Evolutionary conservation across 1,284 basidiomycete species (phyloP).

Genomic region (Sutorius eximius): DNA sequence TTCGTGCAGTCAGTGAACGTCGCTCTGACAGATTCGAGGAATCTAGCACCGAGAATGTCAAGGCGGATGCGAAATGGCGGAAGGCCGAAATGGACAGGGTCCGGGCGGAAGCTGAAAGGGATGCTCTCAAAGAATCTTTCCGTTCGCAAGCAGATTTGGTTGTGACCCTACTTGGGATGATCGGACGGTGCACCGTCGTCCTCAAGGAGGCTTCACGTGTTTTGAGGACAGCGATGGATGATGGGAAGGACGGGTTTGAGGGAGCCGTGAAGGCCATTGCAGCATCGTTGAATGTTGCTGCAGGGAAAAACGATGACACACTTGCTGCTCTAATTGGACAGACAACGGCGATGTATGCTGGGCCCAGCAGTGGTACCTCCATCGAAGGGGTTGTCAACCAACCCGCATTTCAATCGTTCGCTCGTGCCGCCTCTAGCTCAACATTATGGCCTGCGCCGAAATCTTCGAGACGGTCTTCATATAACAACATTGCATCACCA

Average conservation of each 20-base stretch:
- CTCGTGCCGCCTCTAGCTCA: slow-evolving; percentile 46
- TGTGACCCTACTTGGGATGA: slow-evolving; percentile 71
- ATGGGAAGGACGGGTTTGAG: slow-evolving; percentile 42
- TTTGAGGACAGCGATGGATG: slow-evolving; percentile 49
- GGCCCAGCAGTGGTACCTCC: slow-evolving; percentile 33
- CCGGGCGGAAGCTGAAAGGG: slow-evolving; percentile 69
- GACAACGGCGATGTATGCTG: slow-evolving; percentile 55
- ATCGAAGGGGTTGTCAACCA: slow-evolving; percentile 51
- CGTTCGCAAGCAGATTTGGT: slow-evolving; percentile 66
- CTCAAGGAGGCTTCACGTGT: slow-evolving; percentile 64
- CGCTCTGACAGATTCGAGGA: slow-evolving; percentile 80
- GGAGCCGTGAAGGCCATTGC: slow-evolving; percentile 47
- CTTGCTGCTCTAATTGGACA: slow-evolving; percentile 67
- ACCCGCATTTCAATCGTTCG: slow-evolving; percentile 32
- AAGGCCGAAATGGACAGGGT: slow-evolving; percentile 73
- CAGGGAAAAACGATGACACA: slow-evolving; percentile 65
- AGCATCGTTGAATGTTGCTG: slow-evolving; percentile 51
- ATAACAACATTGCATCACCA: slow-evolving; percentile 46
- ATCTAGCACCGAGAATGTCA: slow-evolving; percentile 68
- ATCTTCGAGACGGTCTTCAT: slow-evolving; percentile 48
- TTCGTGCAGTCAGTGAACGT: slow-evolving; percentile 78
- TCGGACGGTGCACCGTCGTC: slow-evolving; percentile 78
- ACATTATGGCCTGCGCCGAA: slow-evolving; percentile 44
- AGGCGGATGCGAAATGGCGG: slow-evolving; percentile 65
- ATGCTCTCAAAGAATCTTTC: slow-evolving; percentile 65